Percentiles rank a stretch among this genome's conserved stretches.
These are phyloP conservation scores for Dioscorea alata DNA, from an alignment of 106 monocot genomes.

Conservation along the genomic window DNA sequence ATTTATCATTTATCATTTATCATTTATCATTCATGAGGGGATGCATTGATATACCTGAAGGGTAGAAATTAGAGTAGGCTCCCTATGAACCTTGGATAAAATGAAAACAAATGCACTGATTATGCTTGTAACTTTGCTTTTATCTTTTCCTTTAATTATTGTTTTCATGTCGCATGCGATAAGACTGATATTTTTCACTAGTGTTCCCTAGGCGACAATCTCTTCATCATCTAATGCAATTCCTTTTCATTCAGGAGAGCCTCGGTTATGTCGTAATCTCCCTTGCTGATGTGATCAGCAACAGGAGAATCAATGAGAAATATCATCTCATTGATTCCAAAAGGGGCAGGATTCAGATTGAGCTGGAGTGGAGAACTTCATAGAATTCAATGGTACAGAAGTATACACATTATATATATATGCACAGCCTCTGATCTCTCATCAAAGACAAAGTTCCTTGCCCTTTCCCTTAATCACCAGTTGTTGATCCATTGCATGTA, in stretches of 20 bases:
- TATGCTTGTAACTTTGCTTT: background rate
- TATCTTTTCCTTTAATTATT: background rate
- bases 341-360: slow-evolving; percentile 58
- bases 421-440: too few species aligned
- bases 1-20: too few species aligned
- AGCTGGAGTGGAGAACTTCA: slow-evolving; percentile 55
- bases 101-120: background rate
- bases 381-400: slow-evolving; percentile 1
- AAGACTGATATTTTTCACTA: background rate
- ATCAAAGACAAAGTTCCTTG: too few species aligned
- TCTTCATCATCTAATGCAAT: background rate
- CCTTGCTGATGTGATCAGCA: slow-evolving; percentile 51
- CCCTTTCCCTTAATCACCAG: too few species aligned
- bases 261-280: slow-evolving; percentile 49
- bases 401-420: too few species aligned
- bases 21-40: too few species aligned
- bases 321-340: slow-evolving; percentile 65
- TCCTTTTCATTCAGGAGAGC: slow-evolving; percentile 34
- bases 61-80: too few species aligned
- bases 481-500: too few species aligned
- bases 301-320: slow-evolving; percentile 58
- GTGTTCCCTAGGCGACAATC: background rate
- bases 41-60: too few species aligned
- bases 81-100: too few species aligned
- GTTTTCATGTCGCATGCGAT: background rate